These are phyloP conservation scores for Chimonanthus praecox DNA, from an alignment of 164 flowering plant genomes.

Conservation along the genomic window DNA sequence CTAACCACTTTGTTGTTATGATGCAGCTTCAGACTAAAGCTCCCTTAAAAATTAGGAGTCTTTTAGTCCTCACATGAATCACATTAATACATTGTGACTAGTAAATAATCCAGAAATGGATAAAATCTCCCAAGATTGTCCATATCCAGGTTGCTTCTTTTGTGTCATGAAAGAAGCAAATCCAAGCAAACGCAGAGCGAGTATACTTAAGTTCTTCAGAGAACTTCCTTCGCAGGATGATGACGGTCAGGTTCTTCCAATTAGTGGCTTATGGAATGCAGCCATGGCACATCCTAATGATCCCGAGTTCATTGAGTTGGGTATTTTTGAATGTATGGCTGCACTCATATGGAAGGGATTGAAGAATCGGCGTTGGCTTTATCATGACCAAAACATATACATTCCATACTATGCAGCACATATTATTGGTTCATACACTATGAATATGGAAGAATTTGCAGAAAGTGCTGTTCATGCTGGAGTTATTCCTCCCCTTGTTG, in stretches of 20 bases:
- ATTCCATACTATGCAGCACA: constrained; percentile 99
- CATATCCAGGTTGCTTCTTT: constrained; percentile 97
- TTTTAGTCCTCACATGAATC: background rate
- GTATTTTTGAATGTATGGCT: constrained; percentile 98
- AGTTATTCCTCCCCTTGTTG: constrained; percentile 83
- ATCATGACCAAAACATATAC: constrained; percentile 92
- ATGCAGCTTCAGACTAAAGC: background rate
- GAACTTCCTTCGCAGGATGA: constrained; percentile 96
- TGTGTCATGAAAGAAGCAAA: constrained; percentile 98
- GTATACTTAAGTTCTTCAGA: constrained; percentile 83
- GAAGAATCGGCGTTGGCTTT: constrained; percentile 90
- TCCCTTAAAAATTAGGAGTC: background rate
- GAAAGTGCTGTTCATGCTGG: constrained; percentile 89
- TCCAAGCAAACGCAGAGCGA: constrained; percentile 84
- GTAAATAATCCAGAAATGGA: constrained; percentile 42
- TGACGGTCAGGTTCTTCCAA: constrained; percentile 98
- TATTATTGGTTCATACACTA: constrained; percentile 96
- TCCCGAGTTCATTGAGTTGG: constrained; percentile 90
- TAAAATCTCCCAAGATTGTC: constrained; percentile 74
- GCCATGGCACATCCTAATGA: constrained; percentile 99
- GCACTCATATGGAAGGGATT: constrained; percentile 93
- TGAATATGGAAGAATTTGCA: constrained; percentile 98
- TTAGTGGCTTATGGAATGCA: constrained; percentile 98
- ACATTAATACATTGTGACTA: background rate
- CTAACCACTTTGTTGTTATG: background rate